Evolutionary conservation across 768 basidiomycete species (phyloP).

Genomic region (Mycena amicta): DNA sequence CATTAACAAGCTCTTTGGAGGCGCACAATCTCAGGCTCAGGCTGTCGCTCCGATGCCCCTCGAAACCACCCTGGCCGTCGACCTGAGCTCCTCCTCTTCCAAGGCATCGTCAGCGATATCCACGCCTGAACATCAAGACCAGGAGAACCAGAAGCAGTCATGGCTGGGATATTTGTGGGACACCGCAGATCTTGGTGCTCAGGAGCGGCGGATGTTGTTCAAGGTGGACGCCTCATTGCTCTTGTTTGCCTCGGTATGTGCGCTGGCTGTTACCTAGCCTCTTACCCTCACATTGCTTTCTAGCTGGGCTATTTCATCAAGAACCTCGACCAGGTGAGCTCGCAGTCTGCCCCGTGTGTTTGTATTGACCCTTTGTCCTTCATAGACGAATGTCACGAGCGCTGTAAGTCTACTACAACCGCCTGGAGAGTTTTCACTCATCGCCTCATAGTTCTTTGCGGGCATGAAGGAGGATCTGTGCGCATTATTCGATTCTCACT

Average conservation of each 20-base stretch:
- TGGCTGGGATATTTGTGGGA: conserved; percentile 25
- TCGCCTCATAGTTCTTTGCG: conserved; percentile 13
- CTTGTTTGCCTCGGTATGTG: background rate
- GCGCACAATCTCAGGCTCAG: background rate
- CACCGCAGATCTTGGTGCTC: conserved; percentile 19
- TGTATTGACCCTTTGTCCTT: background rate
- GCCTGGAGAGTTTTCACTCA: background rate
- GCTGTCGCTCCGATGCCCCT: too few relatives aligned
- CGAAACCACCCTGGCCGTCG: too few relatives aligned
- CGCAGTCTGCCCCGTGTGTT: background rate
- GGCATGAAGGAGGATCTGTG: conserved; percentile 23
- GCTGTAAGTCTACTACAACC: background rate
- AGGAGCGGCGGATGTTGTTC: conserved; percentile 19
- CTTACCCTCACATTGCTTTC: background rate
- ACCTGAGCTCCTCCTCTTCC: too few relatives aligned
- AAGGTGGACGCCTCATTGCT: background rate
- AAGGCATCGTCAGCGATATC: too few relatives aligned
- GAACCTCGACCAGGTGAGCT: conserved; percentile 22
- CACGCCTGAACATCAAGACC: too few relatives aligned
- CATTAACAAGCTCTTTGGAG: background rate
- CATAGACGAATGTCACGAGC: conserved; percentile 15
- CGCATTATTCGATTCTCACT: background rate
- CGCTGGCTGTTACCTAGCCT: background rate
- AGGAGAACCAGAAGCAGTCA: conserved; percentile 9
- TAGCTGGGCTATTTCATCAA: conserved; percentile 24